Conservation (phyloP, 768 basidiomycete genomes). For the Suillus brevipes region DNA sequence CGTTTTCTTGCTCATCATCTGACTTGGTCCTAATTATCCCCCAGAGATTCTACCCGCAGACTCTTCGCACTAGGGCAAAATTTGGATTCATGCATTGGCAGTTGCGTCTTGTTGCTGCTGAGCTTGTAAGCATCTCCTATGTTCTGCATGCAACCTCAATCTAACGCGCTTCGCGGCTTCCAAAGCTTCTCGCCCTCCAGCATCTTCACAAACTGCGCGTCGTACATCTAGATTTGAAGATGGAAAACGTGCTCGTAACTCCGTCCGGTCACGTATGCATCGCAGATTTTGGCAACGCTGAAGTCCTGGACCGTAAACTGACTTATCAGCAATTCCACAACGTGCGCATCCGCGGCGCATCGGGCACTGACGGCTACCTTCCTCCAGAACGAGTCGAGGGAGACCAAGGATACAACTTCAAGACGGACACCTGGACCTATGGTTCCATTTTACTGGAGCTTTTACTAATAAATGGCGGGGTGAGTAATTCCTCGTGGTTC, state of each 20-base stretch:
- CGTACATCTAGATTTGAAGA: conserved; percentile 52
- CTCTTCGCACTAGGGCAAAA: conserved; percentile 9
- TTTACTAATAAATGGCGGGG: conserved; percentile 10
- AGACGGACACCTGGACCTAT: conserved; percentile 43
- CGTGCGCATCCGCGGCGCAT: conserved; percentile 1
- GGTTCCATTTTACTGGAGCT: conserved; percentile 26
- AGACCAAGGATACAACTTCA: conserved; percentile 40
- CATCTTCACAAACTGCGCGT: conserved; percentile 26
- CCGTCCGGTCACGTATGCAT: conserved; percentile 16
- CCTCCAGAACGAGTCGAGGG: conserved; percentile 43
- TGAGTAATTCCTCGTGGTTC: neutral
- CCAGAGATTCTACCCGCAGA: conserved; percentile 16
- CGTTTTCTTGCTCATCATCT: neutral
- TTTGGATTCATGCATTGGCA: conserved; percentile 12
- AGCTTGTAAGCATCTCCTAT: conserved; percentile 12
- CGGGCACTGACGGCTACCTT: conserved; percentile 46
- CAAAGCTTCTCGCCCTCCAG: conserved; percentile 14
- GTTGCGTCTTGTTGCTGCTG: conserved; percentile 16
- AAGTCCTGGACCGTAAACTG: conserved; percentile 10
- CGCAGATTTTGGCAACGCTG: conserved; percentile 20
- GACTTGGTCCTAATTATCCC: neutral
- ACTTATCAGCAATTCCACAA: conserved; percentile 8
- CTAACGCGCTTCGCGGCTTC: neutral
- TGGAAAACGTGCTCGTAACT: conserved; percentile 51
- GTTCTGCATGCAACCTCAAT: neutral